Conservation (phyloP, 345 rosid species). For the Lenwebbia sp. region DNA sequence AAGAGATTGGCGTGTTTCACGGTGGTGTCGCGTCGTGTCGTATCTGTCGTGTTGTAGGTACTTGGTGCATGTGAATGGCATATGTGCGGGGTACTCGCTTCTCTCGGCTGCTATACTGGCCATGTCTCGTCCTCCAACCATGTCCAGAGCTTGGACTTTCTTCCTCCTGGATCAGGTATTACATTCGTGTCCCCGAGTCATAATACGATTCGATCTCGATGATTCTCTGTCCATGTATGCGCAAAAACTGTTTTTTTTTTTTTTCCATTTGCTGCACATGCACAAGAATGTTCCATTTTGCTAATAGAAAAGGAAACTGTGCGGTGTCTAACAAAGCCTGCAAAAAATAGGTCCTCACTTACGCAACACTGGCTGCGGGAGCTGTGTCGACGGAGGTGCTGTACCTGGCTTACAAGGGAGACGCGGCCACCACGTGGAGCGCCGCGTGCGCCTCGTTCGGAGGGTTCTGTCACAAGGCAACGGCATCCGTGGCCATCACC, state of each 20-base stretch:
- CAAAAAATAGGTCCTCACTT: slow-evolving; percentile 37
- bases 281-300: background rate
- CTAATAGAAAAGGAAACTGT: background rate
- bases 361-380: slow-evolving; percentile 59
- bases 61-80: slow-evolving; percentile 91
- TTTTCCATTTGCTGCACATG: background rate
- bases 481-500: slow-evolving; percentile 49
- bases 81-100: slow-evolving; percentile 94
- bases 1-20: background rate
- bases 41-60: slow-evolving; percentile 40
- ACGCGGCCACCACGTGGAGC: slow-evolving; percentile 62
- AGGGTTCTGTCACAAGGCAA: slow-evolving; percentile 66
- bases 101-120: slow-evolving; percentile 66
- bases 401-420: slow-evolving; percentile 64
- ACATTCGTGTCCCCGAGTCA: background rate
- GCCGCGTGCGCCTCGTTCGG: slow-evolving; percentile 48
- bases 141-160: slow-evolving; percentile 77
- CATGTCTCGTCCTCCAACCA: slow-evolving; percentile 59
- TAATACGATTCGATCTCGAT: background rate
- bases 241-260: background rate
- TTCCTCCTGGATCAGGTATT: slow-evolving; percentile 81
- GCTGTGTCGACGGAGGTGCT: slow-evolving; percentile 62
- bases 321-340: background rate
- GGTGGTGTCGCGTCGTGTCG: background rate
- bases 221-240: background rate